Evolutionary conservation across 345 rosid species (phyloP).

Genomic region (Populus deltoides): DNA sequence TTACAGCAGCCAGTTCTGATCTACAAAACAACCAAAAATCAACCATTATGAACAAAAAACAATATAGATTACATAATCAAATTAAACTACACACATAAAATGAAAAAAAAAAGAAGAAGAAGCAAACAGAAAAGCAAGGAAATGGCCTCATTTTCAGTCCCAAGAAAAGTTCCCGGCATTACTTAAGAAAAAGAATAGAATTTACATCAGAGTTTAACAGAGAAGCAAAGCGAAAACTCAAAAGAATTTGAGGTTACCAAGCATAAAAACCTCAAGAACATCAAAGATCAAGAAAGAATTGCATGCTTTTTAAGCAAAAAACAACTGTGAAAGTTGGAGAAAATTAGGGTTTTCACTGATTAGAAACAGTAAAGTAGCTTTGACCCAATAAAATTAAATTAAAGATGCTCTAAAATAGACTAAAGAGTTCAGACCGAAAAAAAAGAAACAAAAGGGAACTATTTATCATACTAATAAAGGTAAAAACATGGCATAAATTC

Average conservation of each 20-base stretch:
- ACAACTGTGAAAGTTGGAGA: not conserved
- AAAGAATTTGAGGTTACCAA: not conserved
- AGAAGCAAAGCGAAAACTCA: not conserved
- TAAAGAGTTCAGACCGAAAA: not conserved
- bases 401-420: constrained; percentile 17
- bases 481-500: constrained; percentile 1
- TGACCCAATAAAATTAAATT: constrained; percentile 18
- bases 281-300: not conserved
- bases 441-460: not conserved
- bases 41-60: constrained; percentile 1
- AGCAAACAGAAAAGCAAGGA: constrained; percentile 3
- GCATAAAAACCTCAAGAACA: not conserved
- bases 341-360: constrained; percentile 20
- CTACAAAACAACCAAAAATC: constrained; percentile 5
- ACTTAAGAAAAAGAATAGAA: not conserved
- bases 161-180: not conserved
- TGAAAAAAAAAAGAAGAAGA: not conserved
- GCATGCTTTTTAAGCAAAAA: not conserved
- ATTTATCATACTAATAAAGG: not conserved
- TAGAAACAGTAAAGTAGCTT: constrained; percentile 31
- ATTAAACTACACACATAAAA: not conserved
- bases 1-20: constrained; percentile 13
- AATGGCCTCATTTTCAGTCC: not conserved
- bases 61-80: not conserved
- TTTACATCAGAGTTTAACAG: not conserved